Evolutionary conservation across 768 basidiomycete species (phyloP).

Genomic region (Asterophora lycoperdoides): DNA sequence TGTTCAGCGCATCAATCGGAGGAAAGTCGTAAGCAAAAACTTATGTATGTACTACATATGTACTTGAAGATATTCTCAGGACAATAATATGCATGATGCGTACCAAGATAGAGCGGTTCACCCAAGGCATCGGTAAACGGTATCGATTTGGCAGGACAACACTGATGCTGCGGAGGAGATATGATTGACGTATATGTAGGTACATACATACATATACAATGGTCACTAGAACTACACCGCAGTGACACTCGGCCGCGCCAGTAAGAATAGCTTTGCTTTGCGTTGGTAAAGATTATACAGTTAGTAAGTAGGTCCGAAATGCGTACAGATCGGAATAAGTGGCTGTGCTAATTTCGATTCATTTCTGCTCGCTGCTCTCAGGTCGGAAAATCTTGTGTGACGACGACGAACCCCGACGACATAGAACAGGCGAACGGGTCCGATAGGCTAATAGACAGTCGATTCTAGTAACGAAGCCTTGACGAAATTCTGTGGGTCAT

Average conservation of each 20-base stretch:
- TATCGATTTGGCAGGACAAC: too few relatives aligned
- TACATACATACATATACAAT: too few relatives aligned
- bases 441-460: not conserved
- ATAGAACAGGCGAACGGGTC: not conserved
- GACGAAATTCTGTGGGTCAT: conserved; percentile 23
- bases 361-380: not conserved
- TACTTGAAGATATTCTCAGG: too few relatives aligned
- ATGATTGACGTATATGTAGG: too few relatives aligned
- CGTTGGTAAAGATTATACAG: too few relatives aligned
- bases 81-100: too few relatives aligned
- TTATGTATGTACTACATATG: too few relatives aligned
- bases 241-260: too few relatives aligned
- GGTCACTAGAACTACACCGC: too few relatives aligned
- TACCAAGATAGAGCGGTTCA: conserved; percentile 24
- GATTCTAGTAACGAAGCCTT: conserved; percentile 14
- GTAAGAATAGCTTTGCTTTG: too few relatives aligned
- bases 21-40: not conserved
- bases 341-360: conserved; percentile 18
- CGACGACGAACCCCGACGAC: not conserved
- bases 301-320: too few relatives aligned
- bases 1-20: not conserved
- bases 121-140: conserved; percentile 24
- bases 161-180: too few relatives aligned
- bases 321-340: conserved; percentile 3
- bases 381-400: not conserved